phyloP scores from a whole-genome alignment of 192 early-diverging fungal genomes.

The Linnemannia zychae region DNA sequence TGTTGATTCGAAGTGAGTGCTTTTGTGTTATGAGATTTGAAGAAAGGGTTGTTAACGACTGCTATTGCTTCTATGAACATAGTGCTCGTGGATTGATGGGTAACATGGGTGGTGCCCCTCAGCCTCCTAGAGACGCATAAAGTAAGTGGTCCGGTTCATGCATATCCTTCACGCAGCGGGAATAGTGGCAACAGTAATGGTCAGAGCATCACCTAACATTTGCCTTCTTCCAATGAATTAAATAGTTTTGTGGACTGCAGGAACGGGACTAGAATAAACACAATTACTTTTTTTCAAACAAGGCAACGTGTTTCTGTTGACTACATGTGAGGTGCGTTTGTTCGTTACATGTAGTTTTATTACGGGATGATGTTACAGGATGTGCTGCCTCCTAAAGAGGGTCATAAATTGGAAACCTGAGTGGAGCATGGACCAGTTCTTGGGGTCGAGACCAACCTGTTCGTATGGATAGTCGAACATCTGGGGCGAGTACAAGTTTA shows the following conservation, averaged over 20 bases:
- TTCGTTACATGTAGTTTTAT: neutral
- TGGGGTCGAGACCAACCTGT: slow-evolving; percentile 61
- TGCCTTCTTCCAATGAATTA: neutral
- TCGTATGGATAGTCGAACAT: slow-evolving; percentile 68
- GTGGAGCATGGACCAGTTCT: slow-evolving; percentile 64
- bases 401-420: slow-evolving; percentile 67
- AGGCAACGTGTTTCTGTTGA: neutral
- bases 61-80: neutral
- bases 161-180: too few relatives aligned
- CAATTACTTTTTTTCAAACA: neutral
- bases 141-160: slow-evolving; percentile 12
- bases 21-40: neutral
- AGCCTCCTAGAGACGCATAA: slow-evolving; percentile 26
- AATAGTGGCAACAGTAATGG: neutral
- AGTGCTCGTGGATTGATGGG: slow-evolving; percentile 63
- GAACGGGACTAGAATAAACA: neutral
- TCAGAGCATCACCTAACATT: neutral
- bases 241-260: slow-evolving; percentile 29
- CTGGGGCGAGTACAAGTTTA: slow-evolving; percentile 55
- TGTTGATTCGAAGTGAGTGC: neutral
- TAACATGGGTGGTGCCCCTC: slow-evolving; percentile 51
- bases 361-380: slow-evolving; percentile 52
- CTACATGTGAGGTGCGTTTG: too few relatives aligned
- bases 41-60: neutral
- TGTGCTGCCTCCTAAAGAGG: slow-evolving; percentile 65